A percentile compares a stretch with the other conserved stretches of the same genome.
Evolutionary conservation across 2,329 filamentous ascomycete species (phyloP).

Genomic region (Clathrospora elynae): DNA sequence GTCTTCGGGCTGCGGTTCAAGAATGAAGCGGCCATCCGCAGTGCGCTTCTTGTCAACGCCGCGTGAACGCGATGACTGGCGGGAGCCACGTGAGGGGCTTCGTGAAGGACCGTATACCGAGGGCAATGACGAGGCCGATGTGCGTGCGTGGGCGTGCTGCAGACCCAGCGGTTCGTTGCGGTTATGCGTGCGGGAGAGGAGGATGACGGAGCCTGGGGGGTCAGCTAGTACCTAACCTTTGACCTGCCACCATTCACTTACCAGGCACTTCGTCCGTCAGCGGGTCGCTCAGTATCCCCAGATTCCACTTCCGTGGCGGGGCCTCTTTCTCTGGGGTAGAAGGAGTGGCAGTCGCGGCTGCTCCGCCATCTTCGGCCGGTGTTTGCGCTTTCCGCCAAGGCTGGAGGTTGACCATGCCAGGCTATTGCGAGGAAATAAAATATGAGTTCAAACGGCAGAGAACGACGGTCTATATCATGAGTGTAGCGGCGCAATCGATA

Average conservation of each 20-base stretch:
- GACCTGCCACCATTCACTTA: constrained; percentile 42
- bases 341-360: constrained; percentile 2
- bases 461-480: constrained; percentile 6
- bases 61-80: constrained; percentile 28
- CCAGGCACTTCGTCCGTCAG: constrained; percentile 86
- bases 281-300: constrained; percentile 84
- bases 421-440: neutral
- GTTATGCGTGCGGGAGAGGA: constrained; percentile 61
- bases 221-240: neutral
- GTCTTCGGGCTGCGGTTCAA: constrained; percentile 91
- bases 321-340: constrained; percentile 13
- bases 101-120: constrained; percentile 30
- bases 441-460: neutral
- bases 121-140: constrained; percentile 60
- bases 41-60: constrained; percentile 71
- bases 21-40: constrained; percentile 78
- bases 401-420: constrained; percentile 24
- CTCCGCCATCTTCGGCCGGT: constrained; percentile 1
- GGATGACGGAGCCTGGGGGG: constrained; percentile 61
- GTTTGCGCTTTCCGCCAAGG: constrained; percentile 26
- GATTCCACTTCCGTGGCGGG: constrained; percentile 51
- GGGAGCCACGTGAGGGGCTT: constrained; percentile 30
- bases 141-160: constrained; percentile 65
- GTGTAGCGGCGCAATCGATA: constrained; percentile 2
- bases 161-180: constrained; percentile 67